Percentiles rank a stretch among this genome's conserved stretches.
Evolutionary conservation across 495 filamentous ascomycete species (phyloP).

Genomic region (Trichoderma asperelloides): DNA sequence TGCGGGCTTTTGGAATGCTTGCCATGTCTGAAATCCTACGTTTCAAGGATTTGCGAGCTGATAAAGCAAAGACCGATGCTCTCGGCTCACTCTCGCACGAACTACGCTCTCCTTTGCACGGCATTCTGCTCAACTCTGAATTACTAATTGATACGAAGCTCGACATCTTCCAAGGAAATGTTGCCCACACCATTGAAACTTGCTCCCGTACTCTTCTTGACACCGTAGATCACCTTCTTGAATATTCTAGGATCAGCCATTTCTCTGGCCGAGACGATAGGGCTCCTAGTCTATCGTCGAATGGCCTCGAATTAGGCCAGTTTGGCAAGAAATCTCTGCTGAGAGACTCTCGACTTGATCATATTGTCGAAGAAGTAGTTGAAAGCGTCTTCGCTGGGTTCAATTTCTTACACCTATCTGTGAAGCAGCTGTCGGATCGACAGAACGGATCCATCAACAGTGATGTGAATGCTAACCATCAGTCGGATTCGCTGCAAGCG

Average conservation of each 20-base stretch:
- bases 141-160: constrained; percentile 51
- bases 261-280: constrained; percentile 10
- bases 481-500: background rate
- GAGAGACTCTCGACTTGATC: constrained; percentile 28
- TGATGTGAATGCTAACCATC: constrained; percentile 11
- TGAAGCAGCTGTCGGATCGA: constrained; percentile 1
- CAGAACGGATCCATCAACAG: constrained; percentile 8
- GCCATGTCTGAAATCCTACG: constrained; percentile 53
- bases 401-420: constrained; percentile 24
- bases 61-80: constrained; percentile 55
- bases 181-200: constrained; percentile 64
- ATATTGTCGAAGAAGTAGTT: constrained; percentile 50
- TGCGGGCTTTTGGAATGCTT: constrained; percentile 48
- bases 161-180: constrained; percentile 45
- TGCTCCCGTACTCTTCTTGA: constrained; percentile 71
- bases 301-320: background rate
- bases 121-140: constrained; percentile 64
- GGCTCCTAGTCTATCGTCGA: background rate
- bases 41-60: constrained; percentile 32
- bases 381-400: constrained; percentile 51
- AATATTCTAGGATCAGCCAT: constrained; percentile 21
- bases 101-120: constrained; percentile 66
- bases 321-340: constrained; percentile 21
- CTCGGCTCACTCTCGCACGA: constrained; percentile 71
- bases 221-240: constrained; percentile 64